phyloP scores from a whole-genome alignment of 495 filamentous ascomycete genomes.

The Copromyces sp. region DNA sequence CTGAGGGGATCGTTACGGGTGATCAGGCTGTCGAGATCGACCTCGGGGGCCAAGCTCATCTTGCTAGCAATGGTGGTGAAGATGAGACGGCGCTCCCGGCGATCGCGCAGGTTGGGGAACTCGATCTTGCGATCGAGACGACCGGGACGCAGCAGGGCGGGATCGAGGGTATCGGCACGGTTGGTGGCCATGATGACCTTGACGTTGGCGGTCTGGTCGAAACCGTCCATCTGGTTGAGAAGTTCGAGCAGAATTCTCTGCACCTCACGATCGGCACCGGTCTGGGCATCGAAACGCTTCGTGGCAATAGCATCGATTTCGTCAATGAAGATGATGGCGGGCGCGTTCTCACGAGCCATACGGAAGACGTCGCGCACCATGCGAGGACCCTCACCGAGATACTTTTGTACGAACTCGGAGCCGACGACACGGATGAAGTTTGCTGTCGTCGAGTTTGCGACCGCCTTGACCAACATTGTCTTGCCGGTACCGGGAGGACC shows the following conservation, averaged over 20 bases:
- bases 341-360: slow-evolving; percentile 97
- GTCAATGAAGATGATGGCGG: slow-evolving; percentile 98
- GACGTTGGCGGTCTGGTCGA: slow-evolving; percentile 96
- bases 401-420: slow-evolving; percentile 98
- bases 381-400: slow-evolving; percentile 90
- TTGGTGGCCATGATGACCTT: slow-evolving; percentile 99
- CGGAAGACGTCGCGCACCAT: slow-evolving; percentile 99
- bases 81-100: slow-evolving; percentile 88
- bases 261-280: slow-evolving; percentile 92
- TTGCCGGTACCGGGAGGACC: slow-evolving; percentile 96
- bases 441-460: slow-evolving; percentile 95
- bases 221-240: slow-evolving; percentile 99
- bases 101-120: slow-evolving; percentile 83
- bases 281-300: slow-evolving; percentile 97
- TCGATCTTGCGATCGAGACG: slow-evolving; percentile 97
- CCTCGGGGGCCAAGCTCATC: slow-evolving; percentile 94
- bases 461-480: slow-evolving; percentile 97
- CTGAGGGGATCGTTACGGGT: slow-evolving; percentile 91
- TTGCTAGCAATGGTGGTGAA: slow-evolving; percentile 92
- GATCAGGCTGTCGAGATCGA: slow-evolving; percentile 90
- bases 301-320: slow-evolving; percentile 99
- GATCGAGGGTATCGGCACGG: slow-evolving; percentile 91
- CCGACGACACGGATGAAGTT: slow-evolving; percentile 98
- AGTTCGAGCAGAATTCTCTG: slow-evolving; percentile 95
- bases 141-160: slow-evolving; percentile 84